A percentile compares a stretch with the other conserved stretches of the same genome.
Evolutionary conservation across 2,329 filamentous ascomycete genomes (phyloP).

Genomic region (Fusarium robinianum): DNA sequence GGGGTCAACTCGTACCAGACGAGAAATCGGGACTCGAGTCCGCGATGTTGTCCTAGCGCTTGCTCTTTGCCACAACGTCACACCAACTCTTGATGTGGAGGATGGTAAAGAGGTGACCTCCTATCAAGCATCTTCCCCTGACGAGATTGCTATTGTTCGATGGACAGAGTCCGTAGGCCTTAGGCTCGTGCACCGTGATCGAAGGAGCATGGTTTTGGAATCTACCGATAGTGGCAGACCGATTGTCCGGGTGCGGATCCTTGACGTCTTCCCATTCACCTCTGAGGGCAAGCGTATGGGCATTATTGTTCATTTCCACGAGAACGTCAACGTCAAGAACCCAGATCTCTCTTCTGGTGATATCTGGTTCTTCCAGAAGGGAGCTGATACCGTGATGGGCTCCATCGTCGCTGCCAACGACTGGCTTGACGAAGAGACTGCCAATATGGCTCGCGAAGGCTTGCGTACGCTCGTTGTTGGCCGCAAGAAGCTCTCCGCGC

Average conservation of each 20-base stretch:
- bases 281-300: constrained; percentile 99
- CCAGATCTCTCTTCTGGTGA: constrained; percentile 66
- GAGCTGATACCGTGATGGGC: constrained; percentile 98
- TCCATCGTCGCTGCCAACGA: constrained; percentile 93
- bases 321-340: constrained; percentile 54
- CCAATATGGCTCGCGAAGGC: constrained; percentile 99
- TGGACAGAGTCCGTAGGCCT: constrained; percentile 95
- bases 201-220: constrained; percentile 81
- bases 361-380: constrained; percentile 99
- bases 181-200: constrained; percentile 81
- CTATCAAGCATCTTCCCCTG: constrained; percentile 95
- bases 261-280: constrained; percentile 96
- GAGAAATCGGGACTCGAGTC: constrained; percentile 92
- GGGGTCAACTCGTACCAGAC: constrained; percentile 77
- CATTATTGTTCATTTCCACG: constrained; percentile 86
- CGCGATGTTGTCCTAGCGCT: constrained; percentile 91
- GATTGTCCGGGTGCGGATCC: constrained; percentile 83
- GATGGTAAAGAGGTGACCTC: constrained; percentile 76
- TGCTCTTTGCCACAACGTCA: constrained; percentile 96
- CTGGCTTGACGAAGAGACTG: constrained; percentile 98
- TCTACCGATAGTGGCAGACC: constrained; percentile 73
- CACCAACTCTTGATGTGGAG: constrained; percentile 77
- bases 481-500: constrained; percentile 78
- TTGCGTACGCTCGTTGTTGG: constrained; percentile 92
- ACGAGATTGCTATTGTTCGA: constrained; percentile 95